Base-by-base conservation (phyloP, 1,139 yeast species). In the Saccharomyces hybrid region DNA sequence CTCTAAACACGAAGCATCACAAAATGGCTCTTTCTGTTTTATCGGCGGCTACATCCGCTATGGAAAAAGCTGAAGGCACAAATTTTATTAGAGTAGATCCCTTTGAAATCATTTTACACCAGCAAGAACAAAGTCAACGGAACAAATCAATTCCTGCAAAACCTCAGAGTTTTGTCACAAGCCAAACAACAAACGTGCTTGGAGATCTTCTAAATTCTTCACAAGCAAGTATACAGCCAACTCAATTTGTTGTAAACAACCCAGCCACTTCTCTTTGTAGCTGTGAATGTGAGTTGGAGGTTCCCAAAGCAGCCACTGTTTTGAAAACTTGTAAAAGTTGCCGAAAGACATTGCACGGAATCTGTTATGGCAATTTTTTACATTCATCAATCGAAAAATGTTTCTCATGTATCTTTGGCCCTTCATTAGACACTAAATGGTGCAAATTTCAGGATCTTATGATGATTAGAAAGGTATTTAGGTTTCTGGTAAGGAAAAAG, bases 101-200 rank as follows among this genome's bases (percentile, higher is more conserved):
- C 2, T 70, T 72, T 46, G 67, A 63, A 34, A 56, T 13, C n/a
- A 48, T 26, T 25, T 47, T 27, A 32, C 14, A 13, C 26, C 27
- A 31, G 46, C 51, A 38, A 48, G 9, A 19, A 4, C 56, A 9
- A 50, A 54, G 41, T n/a, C 52, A 38, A 25, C 54, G 42, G 44
- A 46, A 51, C 42, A 42, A 19, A 19, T 46, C 16, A 8, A 9
- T n/a, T 47, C 46, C 23, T 27, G 28, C 13, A 29, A 48, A 32
- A 27, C 42, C 16, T 41, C 50, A 42, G 32, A 41, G 54, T 11
- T 49, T 38, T 23, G 60, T 54, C 13, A 55, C 57, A 3, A 71
- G 73, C 48, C 75, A 71, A 58, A 71, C 73, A 1, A 65, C 74
- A 0, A 62, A 60, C 29, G 57, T 60, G 50, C 57, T 73, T 11